Evolutionary conservation across 805 yeast species (phyloP), one percentile per base, ranked within the genome.

Genomic region (Starmerella floricola): DNA sequence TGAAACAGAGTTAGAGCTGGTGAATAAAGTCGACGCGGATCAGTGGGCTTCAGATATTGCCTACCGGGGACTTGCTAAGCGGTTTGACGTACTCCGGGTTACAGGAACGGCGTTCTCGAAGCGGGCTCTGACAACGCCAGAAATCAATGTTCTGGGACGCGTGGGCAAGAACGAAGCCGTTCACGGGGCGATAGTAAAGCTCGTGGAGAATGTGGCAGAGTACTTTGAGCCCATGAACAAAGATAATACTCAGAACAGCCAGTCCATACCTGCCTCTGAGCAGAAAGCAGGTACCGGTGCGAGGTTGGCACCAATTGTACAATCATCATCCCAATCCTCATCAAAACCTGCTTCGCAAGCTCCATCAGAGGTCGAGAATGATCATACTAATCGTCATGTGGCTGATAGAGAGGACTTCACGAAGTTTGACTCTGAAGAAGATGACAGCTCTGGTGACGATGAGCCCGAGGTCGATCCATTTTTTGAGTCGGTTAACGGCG

Each of bases 391-490:
- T n/a, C n/a, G n/a, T n/a, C n/a, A n/a, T n/a, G n/a, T n/a, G n/a
- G n/a, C n/a, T n/a, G n/a, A n/a, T n/a, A n/a, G n/a, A 4, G 42
- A 45, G 24, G 45, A 45, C 11, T 38, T 40, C 36, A 34, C 44
- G 1, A 10, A 37, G 3, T 44, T 44, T 19, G 37, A 8, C 15
- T 27, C 30, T 12, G 30, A 27, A 8, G 30, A 27, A 5, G 30
- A 48, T 8, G 55, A 50, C 3, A 41, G 40, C 27, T 36, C 55
- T 18, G 50, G 35, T 15, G 39, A 46, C 19, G 40, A 42, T 34
- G 30, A 44, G 5, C 63, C 68, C 0, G 62, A 69, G 1, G 71
- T 66, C 36, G 71, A 64, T 24, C 73, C 68, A 24, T 49, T 51
- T 19, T 50, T 50, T 39, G 46, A 45, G 32, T 31, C 36, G 6